A percentile compares a stretch with the other conserved stretches of the same genome.
These are phyloP conservation scores for Ilyonectria sp. DNA, from an alignment of 2,329 filamentous ascomycete species.

Conservation along the genomic window DNA sequence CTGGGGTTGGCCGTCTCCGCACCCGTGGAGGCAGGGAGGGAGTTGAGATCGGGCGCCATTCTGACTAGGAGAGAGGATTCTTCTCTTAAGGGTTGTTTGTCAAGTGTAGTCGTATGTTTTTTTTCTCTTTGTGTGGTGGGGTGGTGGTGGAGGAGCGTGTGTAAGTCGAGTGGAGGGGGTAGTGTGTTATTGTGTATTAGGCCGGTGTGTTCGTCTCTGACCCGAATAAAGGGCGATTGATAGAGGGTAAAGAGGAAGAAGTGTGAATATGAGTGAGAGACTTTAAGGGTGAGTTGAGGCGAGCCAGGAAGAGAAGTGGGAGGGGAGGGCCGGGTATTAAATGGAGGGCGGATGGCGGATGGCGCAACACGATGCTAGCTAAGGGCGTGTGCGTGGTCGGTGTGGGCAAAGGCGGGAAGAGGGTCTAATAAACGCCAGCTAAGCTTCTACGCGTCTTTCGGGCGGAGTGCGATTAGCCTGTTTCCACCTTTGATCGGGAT, in stretches of 20 bases:
- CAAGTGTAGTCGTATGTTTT: background rate
- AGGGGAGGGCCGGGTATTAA: constrained; percentile 27
- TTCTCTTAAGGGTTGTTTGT: background rate
- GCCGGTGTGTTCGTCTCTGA: background rate
- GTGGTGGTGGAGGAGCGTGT: background rate
- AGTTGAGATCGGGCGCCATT: constrained; percentile 84
- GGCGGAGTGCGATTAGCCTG: constrained; percentile 20
- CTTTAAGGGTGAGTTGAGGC: constrained; percentile 13
- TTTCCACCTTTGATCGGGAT: constrained; percentile 17
- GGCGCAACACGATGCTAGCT: constrained; percentile 18
- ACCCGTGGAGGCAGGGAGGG: constrained; percentile 70
- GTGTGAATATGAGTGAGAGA: constrained; percentile 1
- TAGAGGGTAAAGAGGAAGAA: background rate
- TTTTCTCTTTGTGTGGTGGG: background rate
- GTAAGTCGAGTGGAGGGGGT: background rate
- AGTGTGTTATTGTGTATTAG: background rate
- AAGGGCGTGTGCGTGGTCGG: constrained; percentile 5
- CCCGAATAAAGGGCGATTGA: background rate
- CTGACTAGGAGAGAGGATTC: constrained; percentile 19
- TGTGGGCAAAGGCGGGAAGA: constrained; percentile 28
- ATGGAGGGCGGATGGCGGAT: constrained; percentile 17
- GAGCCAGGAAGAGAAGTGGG: background rate
- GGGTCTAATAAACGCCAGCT: constrained; percentile 15
- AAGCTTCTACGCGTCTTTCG: constrained; percentile 28
- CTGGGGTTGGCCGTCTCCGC: constrained; percentile 37